Percentiles rank a stretch among this genome's conserved stretches.
Evolutionary conservation across 257 asterid species (phyloP).

Genomic region (Primulina tabacum): DNA sequence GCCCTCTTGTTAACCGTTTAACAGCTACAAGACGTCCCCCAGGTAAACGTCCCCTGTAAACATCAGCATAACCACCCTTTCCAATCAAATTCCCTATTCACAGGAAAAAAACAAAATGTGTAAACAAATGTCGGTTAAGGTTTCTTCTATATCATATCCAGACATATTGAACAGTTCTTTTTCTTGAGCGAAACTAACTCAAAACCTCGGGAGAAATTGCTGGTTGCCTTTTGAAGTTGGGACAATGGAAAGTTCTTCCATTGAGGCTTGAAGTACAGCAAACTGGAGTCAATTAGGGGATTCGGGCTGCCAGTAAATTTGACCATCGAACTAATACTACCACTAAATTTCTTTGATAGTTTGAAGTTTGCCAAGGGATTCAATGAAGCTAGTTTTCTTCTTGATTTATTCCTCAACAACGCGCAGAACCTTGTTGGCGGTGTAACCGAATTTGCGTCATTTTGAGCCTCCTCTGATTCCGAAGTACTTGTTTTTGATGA

Average conservation of each 20-base stretch:
- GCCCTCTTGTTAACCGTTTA: slow-evolving; percentile 64
- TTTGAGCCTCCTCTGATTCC: neutral
- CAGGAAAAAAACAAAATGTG: neutral
- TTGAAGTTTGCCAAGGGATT: slow-evolving; percentile 32
- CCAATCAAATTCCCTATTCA: slow-evolving; percentile 66
- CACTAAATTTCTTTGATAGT: slow-evolving; percentile 34
- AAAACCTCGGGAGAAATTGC: slow-evolving; percentile 40
- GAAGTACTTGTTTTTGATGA: slow-evolving; percentile 68
- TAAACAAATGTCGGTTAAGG: neutral
- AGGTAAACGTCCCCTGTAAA: slow-evolving; percentile 66
- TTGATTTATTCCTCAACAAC: slow-evolving; percentile 36
- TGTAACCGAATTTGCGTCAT: slow-evolving; percentile 23
- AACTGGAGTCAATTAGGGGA: slow-evolving; percentile 27
- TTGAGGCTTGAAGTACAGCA: slow-evolving; percentile 44
- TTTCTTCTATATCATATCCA: neutral
- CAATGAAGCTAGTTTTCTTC: slow-evolving; percentile 24
- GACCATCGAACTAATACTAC: slow-evolving; percentile 29
- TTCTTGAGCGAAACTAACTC: neutral
- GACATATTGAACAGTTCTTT: too few relatives aligned
- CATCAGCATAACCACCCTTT: slow-evolving; percentile 95
- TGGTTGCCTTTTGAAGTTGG: slow-evolving; percentile 46
- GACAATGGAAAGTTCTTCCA: slow-evolving; percentile 40
- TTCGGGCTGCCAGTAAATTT: slow-evolving; percentile 13
- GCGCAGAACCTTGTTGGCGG: slow-evolving; percentile 33
- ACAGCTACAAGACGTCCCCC: slow-evolving; percentile 74